These are phyloP conservation scores for Cladophialophora carrionii DNA, from an alignment of 2,329 filamentous ascomycete genomes.

Conservation along the genomic window DNA sequence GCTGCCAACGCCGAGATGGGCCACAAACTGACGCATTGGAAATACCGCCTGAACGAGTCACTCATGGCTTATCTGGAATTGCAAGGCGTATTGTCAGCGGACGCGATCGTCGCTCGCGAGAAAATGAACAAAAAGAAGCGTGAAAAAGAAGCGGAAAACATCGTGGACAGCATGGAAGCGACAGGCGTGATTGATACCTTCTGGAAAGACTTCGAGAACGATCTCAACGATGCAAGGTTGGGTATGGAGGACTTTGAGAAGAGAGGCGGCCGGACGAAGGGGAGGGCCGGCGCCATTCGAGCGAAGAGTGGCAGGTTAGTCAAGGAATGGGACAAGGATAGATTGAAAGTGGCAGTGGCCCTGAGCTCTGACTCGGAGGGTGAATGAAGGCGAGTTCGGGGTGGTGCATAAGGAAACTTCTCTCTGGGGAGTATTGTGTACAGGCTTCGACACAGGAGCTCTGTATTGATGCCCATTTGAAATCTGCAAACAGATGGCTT, in stretches of 20 bases:
- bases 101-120: conserved; percentile 64
- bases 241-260: conserved; percentile 45
- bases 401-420: background rate
- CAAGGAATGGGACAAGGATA: conserved; percentile 24
- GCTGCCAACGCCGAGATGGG: conserved; percentile 68
- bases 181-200: conserved; percentile 63
- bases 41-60: conserved; percentile 71
- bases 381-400: background rate
- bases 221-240: conserved; percentile 62
- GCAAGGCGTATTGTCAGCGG: conserved; percentile 61
- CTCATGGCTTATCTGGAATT: conserved; percentile 65
- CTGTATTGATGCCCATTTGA: background rate
- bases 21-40: conserved; percentile 76
- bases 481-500: background rate
- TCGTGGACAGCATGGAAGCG: conserved; percentile 67
- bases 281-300: conserved; percentile 33
- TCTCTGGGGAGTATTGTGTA: background rate
- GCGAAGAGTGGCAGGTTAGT: conserved; percentile 16
- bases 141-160: conserved; percentile 62
- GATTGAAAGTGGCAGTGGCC: conserved; percentile 15
- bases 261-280: conserved; percentile 32
- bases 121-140: conserved; percentile 63
- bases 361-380: conserved; percentile 25
- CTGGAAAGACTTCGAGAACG: conserved; percentile 67
- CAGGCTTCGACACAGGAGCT: background rate